Evolutionary conservation across 768 basidiomycete genomes (phyloP), one percentile per base, ranked within the genome.

Genomic region (Amanita polypyramis): DNA sequence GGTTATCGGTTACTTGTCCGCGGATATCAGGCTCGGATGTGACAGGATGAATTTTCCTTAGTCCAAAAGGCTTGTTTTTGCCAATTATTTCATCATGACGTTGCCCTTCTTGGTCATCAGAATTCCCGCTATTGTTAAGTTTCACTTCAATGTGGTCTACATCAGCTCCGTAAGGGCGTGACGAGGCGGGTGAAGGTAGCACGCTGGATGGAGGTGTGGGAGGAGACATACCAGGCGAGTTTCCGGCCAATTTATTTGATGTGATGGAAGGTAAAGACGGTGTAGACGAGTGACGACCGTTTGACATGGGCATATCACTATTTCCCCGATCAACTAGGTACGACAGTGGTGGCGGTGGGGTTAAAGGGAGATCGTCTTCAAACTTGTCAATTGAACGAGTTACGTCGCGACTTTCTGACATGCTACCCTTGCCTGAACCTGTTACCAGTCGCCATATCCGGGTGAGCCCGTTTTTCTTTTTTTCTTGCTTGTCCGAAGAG

Each of bases 321-420:
- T 78, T 74, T n/a, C 74, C 72, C 35, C 75, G 75, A 49, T 75
- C 70, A 52, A 91, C 90, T 40, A 97, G 75, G 65, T 92, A 94
- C 0, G 90, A 90, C 45, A 98, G 60, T 4, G 91, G 85, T 4
- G 95, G 95, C 2, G 95, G 95, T 0, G 94, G 95, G 2, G 86
- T 81, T 34, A 96, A 69, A 3, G 89, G 92, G 7, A 72, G 62
- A 54, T 86, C 79, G 56, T 91, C 87, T 2, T 87, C 83, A 36
- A 58, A 62, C 34, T 62, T 70, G 52, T 72, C 75, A 20, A 65
- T 48, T 10, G 67, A 68, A 12, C 69, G 70, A 5, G 67, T 55
- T 12, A 65, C 58, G 8, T 64, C 62, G 21, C 61, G 62, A 33
- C 63, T 58, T 34, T 55, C 60, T 5, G 49, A 23, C 20, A 57